These are phyloP conservation scores for Hibiscus trionum DNA, from an alignment of 345 rosid genomes.

Conservation along the genomic window DNA sequence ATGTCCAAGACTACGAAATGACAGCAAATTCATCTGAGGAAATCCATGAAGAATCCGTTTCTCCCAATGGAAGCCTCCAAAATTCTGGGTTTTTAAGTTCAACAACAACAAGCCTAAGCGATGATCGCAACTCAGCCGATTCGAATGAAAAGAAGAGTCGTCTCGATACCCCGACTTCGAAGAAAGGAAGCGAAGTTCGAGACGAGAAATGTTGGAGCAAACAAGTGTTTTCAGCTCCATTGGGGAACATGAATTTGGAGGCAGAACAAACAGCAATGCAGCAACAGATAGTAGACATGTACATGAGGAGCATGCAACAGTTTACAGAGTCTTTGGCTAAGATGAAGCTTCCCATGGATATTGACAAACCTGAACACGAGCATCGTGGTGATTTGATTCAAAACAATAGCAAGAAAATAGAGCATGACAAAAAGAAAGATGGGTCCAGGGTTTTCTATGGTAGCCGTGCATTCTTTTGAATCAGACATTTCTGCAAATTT, in stretches of 20 bases:
- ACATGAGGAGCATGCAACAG: conserved; percentile 95
- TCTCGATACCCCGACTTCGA: conserved; percentile 51
- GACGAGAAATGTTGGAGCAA: conserved; percentile 25
- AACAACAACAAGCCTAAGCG: conserved; percentile 67
- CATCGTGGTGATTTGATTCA: conserved; percentile 30
- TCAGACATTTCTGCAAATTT: too few species aligned
- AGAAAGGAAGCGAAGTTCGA: conserved; percentile 22
- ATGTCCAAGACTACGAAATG: conserved; percentile 44
- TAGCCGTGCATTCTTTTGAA: conserved; percentile 86
- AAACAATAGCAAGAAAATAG: conserved; percentile 24
- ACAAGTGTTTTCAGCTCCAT: conserved; percentile 31
- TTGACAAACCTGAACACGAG: conserved; percentile 35
- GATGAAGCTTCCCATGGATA: conserved; percentile 91
- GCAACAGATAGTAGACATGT: conserved; percentile 89
- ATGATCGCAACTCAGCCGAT: conserved; percentile 55
- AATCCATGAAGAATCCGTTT: conserved; percentile 20
- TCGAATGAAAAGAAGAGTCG: conserved; percentile 39
- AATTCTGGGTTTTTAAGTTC: conserved; percentile 54
- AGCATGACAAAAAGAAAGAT: conserved; percentile 60
- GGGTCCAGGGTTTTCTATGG: conserved; percentile 85
- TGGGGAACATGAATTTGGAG: conserved; percentile 39
- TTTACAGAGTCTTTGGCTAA: conserved; percentile 81
- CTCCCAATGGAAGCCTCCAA: conserved; percentile 36
- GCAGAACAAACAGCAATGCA: conserved; percentile 79
- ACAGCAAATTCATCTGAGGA: conserved; percentile 36